phyloP scores from a whole-genome alignment of 306 rosid genomes.

The Acacia melanoxylon region DNA sequence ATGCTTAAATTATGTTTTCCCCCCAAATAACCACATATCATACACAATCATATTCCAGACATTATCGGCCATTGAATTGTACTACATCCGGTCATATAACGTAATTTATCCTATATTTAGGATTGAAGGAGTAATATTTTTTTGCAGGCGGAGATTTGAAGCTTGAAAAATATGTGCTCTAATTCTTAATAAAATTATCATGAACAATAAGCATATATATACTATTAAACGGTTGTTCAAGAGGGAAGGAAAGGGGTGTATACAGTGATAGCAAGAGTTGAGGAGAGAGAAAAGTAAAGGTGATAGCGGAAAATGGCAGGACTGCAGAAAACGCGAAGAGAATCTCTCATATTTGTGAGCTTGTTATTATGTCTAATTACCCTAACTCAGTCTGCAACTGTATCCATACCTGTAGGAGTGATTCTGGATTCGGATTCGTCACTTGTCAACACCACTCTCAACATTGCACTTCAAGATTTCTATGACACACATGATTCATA shows the following conservation, averaged over 20 bases:
- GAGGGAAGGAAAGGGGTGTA: background rate
- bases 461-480: background rate
- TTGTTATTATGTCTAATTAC: background rate
- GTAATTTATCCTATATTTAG: too few species aligned
- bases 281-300: background rate
- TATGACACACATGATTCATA: background rate
- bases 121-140: too few species aligned
- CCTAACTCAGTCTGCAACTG: background rate
- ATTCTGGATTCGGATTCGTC: background rate
- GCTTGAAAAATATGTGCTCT: background rate
- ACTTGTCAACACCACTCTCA: background rate
- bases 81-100: fast-evolving
- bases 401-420: background rate
- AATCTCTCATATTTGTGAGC: background rate
- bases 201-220: background rate
- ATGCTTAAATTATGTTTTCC: too few species aligned
- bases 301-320: background rate
- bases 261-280: background rate
- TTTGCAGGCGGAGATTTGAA: too few species aligned
- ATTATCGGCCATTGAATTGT: too few species aligned
- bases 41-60: too few species aligned
- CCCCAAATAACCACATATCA: too few species aligned
- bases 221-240: background rate
- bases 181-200: background rate
- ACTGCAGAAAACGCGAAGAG: background rate